Evolutionary conservation across 192 early-diverging fungal genomes (phyloP), one percentile per base, ranked within the genome.

Genomic region (Coemansia javaensis): DNA sequence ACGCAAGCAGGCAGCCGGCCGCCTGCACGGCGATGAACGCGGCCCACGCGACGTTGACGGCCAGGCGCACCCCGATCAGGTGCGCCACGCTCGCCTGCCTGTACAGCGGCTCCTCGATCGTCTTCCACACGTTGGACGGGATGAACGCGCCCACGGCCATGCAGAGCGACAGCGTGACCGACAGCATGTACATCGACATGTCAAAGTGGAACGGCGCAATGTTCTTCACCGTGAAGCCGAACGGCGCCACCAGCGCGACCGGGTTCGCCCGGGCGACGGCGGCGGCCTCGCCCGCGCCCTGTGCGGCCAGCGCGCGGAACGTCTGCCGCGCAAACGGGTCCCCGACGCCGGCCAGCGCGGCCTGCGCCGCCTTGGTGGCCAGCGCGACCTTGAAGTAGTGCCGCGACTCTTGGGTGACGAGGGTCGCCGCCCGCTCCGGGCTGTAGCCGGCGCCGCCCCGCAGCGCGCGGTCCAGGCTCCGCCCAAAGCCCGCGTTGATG

Each of bases 61-160:
- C 41, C 8, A 53, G 20, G 11, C 65, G 63, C 24, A 67, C 37
- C 13, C 31, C 47, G 5, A 75, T 63, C 17, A 67, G 5, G 25
- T 75, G 71, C 9, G 27, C 4, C 5, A 75, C 34, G 18, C 33
- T 40, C 14, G 67, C 54, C 13, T 66, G 59, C 44, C 63, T 62
- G 47, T 44, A 75, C 32, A 75, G 67, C 27, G 65, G 64, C 59
- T 62, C 60, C 44, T 67, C 63, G 38, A 75, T 67, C 0, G 64
- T 55, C 44, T 75, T 75, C 71, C 71, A 75, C 71, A 75, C 67
- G 32, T 75, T 75, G 8, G 71, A 75, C 20, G 71, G 71, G 18
- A 75, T 67, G 32, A 75, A 75, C 33, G 50, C 45, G 7, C 69
- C 69, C 10, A 51, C 50, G 1, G 67, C 71, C 64, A 75, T 66